Evolutionary conservation across 1,284 basidiomycete genomes (phyloP), one percentile per base, ranked within the genome.

Genomic region (Ustilago trichophora): DNA sequence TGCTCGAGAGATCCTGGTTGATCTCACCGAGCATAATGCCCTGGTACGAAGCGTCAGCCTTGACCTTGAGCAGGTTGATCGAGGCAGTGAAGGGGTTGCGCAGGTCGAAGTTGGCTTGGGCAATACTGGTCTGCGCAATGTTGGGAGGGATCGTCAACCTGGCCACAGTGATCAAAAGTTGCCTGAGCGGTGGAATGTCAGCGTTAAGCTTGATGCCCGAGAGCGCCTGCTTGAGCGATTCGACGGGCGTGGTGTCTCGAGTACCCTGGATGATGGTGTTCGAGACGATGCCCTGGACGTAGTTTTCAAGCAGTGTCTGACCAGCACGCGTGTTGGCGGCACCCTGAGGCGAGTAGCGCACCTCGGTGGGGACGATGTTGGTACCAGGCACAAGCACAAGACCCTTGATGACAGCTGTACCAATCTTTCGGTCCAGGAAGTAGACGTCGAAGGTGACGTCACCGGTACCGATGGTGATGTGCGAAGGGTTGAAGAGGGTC

Each of bases 1-100:
- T 82, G 5, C 84, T 84, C 25, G 85, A 46, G 15, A 80, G 86
- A 36, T 85, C 58, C 18, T 85, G 83, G 52, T 88, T 83, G 72
- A 91, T 80, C 41, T 64, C 67, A 27, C 80, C 82, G 19, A 82
- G 67, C 43, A 71, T 57, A 52, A 81, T 75, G 29, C 70, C 78
- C 21, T 88, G 24, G 79, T 84, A 80, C 5, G 65, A 86, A 0
- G 86, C 90, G 3, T 80, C 85, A 1, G 89, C 87, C 10, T 82
- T 83, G n/a, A 91, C 83, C 51, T 83, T 79, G 27, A 89, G 75
- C 16, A 91, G 78, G 77, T 88, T 90, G 79, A 91, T 87, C 71
- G 87, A 87, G 11, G 90, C 89, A 0, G 89, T 90, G 82, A 91
- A 91, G 3, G 90, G 89, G 73, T 91, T 91, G 13, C 83, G 82